phyloP scores from a whole-genome alignment of 2,329 filamentous ascomycete genomes.

The Colletotrichum tropicale region DNA sequence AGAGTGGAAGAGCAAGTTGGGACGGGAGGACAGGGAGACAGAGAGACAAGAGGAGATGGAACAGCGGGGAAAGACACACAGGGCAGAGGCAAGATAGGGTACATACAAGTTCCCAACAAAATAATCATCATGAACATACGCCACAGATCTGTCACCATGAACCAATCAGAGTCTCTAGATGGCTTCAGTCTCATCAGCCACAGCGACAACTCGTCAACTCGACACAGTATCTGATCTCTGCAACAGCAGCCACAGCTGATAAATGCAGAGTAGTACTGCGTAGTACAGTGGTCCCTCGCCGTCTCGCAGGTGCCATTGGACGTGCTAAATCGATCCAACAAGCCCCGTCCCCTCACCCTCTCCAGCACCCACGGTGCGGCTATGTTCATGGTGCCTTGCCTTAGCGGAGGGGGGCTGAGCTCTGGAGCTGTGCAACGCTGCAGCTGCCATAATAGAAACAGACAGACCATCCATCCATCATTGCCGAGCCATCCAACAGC shows the following conservation, averaged over 20 bases:
- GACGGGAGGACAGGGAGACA: neutral
- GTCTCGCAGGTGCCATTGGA: neutral
- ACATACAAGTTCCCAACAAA: neutral
- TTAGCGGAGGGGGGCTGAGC: slow-evolving; percentile 9
- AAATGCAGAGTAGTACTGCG: neutral
- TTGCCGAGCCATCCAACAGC: neutral
- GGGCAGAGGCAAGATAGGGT: neutral
- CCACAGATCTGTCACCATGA: neutral
- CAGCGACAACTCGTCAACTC: neutral
- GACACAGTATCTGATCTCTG: neutral
- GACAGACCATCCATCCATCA: neutral
- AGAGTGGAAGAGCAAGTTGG: neutral
- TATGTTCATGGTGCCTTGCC: slow-evolving; percentile 1
- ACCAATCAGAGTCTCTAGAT: neutral
- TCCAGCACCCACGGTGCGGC: neutral
- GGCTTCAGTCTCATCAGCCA: neutral
- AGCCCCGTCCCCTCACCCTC: neutral
- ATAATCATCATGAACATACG: neutral
- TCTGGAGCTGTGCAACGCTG: neutral
- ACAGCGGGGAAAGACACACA: neutral
- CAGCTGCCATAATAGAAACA: slow-evolving; percentile 11
- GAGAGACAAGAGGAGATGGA: neutral
- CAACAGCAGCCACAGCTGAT: neutral
- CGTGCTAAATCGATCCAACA: neutral
- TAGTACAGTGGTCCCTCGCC: neutral